Base-by-base conservation (phyloP, 805 yeast genomes). In the Yarrowia sp. region DNA sequence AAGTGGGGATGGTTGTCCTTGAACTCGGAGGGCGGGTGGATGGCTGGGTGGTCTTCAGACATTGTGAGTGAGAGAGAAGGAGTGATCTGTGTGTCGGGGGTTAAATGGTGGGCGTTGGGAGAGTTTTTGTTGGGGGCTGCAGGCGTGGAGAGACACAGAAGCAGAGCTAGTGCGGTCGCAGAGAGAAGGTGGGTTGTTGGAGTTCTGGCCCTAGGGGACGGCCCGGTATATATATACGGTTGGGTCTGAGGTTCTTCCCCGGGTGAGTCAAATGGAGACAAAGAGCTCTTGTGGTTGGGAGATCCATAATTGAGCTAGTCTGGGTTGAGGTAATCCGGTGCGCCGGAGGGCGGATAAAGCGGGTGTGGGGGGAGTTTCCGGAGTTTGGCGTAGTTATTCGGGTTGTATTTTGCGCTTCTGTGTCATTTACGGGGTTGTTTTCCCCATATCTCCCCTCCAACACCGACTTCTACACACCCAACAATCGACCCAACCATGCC, bases 1-100 rank as follows among this genome's bases (percentile, higher is more conserved):
- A 78, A 77, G 64, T 90, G 90, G 69, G 62, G 62, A 25, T 58
- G 62, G 53, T 41, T 42, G 41, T 42, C 53, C 62, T 44, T 58
- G 66, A 67, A 68, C 53, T 65, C 69, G 64, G 64, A 49, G 19
- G 71, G 71, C 6, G 71, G 71, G 36, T 65, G 67, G 41, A 55
- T 55, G 36, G 61, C 47, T 38, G 46, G 61, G 61, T 39, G 46
- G 16, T 55, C 47, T 55, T 55, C 61, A 14, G 61, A 39, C 61
- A 55, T 55, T 27, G 33, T 35, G 33, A 7, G 29, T 33, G 13
- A 2, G 22, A 8, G 4, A n/a, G 55, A 21, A 18, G 18, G 24
- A 13, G 10, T 9, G 27, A 9, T 9, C 14, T 29, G n/a, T 14
- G 27, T 14, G 27, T 25, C 32, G 5, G 14, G 29, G 10, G 29